phyloP scores from a whole-genome alignment of 331 rosid genomes.

The Stylosanthes scabra region DNA sequence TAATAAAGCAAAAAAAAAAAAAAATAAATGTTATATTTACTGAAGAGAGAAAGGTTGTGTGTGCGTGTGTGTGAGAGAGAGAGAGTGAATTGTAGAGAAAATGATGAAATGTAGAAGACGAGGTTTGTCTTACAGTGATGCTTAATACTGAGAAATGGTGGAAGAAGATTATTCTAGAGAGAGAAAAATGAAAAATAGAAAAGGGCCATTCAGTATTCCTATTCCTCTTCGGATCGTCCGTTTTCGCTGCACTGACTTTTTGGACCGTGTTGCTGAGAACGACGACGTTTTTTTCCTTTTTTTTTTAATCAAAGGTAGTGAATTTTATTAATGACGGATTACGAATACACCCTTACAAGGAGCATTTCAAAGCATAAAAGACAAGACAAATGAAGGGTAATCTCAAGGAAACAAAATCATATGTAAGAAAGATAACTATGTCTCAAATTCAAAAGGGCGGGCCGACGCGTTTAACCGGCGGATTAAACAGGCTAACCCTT shows the following conservation, averaged over 20 bases:
- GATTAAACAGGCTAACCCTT: too few relatives aligned
- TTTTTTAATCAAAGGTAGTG: too few relatives aligned
- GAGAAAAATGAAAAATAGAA: constrained; percentile 29
- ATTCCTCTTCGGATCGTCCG: constrained; percentile 69
- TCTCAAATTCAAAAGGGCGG: too few relatives aligned
- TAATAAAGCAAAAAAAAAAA: neutral
- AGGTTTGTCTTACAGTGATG: constrained; percentile 38
- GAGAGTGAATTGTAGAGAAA: constrained; percentile 15
- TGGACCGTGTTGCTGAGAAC: constrained; percentile 62
- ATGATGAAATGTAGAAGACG: constrained; percentile 38
- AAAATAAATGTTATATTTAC: neutral
- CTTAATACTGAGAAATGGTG: neutral
- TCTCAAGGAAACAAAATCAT: too few relatives aligned
- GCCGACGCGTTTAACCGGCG: too few relatives aligned
- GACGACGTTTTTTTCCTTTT: constrained; percentile 42
- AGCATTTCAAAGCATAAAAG: too few relatives aligned
- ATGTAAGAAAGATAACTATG: too few relatives aligned
- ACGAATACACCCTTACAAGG: too few relatives aligned
- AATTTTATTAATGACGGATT: too few relatives aligned
- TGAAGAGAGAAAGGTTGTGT: neutral
- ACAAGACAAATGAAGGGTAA: too few relatives aligned
- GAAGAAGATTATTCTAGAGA: constrained; percentile 29
- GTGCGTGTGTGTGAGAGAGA: too few relatives aligned
- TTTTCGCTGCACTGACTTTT: constrained; percentile 65
- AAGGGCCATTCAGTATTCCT: constrained; percentile 45